A percentile compares a stretch with the other conserved stretches of the same genome.
Conservation (phyloP, 139 green algal species). For the Chlamydomonas sp. region DNA sequence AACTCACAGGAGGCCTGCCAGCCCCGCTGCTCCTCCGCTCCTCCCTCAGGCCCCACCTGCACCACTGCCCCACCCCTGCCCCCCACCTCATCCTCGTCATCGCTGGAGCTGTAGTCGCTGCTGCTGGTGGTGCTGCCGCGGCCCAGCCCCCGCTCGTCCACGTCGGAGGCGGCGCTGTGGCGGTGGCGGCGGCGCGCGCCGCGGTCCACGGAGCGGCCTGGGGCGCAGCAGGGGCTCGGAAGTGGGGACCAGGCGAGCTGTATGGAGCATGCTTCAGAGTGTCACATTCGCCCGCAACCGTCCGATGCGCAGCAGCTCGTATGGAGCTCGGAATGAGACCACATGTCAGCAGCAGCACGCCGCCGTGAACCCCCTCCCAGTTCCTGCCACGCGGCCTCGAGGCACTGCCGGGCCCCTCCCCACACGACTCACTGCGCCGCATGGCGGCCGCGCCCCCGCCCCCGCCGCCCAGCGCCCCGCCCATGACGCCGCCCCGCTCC, state of each 20-base stretch:
- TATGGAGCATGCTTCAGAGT: too few species aligned
- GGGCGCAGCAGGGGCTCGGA: background rate
- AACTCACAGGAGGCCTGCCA: background rate
- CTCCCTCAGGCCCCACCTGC: too few species aligned
- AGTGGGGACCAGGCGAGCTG: background rate
- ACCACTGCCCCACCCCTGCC: background rate
- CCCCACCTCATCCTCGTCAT: conserved; percentile 36
- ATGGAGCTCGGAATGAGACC: background rate
- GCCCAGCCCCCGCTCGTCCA: background rate
- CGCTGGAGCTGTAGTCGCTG: background rate
- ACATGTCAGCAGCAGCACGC: background rate
- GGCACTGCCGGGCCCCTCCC: background rate
- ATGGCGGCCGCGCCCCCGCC: background rate
- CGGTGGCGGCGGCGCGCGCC: background rate
- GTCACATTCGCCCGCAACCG: background rate
- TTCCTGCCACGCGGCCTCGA: too few species aligned
- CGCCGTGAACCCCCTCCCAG: background rate
- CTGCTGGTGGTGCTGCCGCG: background rate
- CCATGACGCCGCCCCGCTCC: conserved; percentile 3
- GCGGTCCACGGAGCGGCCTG: conserved; percentile 3
- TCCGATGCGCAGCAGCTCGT: background rate
- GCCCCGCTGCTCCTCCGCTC: background rate
- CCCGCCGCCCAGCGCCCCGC: background rate
- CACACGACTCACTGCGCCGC: background rate
- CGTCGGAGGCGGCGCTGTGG: background rate